Evolutionary conservation across 2,329 filamentous ascomycete genomes (phyloP), one percentile per base, ranked within the genome.

Genomic region (Fusarium verticillioides): DNA sequence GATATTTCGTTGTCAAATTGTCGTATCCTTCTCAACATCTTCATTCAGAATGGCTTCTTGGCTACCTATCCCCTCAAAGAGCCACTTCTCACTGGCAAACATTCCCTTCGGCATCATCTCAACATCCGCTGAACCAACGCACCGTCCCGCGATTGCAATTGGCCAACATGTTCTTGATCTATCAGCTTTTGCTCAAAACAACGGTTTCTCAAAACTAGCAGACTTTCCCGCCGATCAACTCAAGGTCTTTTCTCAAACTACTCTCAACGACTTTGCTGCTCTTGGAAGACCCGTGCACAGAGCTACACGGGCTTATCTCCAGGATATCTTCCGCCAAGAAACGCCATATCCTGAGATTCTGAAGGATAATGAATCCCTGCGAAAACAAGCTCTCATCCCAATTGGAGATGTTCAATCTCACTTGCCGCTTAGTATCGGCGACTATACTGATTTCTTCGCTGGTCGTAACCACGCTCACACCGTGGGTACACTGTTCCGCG

Each of bases 371-470:
- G 75, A 78, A 6, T 16, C 53, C 4, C 74, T 84, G 26, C 75
- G 73, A 42, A 63, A 78, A 23, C 49, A 76, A 21, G 82, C 79
- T 1, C 62, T 83, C 28, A 19, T 84, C 36, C 75, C 79, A 7
- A 58, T 80, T 2, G 50, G 76, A 32, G 85, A 88, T 18, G 87
- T 92, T 26, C 86, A 85, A 67, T 91, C 87, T 75, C 93, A 95
- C 76, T 77, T 96, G 6, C 94, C 94, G 4, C 90, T 96, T 85
- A 85, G 88, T 54, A 94, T 96, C 76, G 92, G 93, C 49, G 94
- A 96, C 80, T 96, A 96, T 79, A 94, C 93, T 8, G 93, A 96
- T 79, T 96, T 96, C 85, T 96, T 94, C 78, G 93, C 92, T 36
- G 93, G 93, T 36, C 83, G 91, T 69, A 91, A 95, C 79, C 93